A percentile compares a stretch with the other conserved stretches of the same genome.
These are phyloP conservation scores for Colletotrichum liriopes DNA, from an alignment of 2,329 filamentous ascomycete species.

Conservation along the genomic window DNA sequence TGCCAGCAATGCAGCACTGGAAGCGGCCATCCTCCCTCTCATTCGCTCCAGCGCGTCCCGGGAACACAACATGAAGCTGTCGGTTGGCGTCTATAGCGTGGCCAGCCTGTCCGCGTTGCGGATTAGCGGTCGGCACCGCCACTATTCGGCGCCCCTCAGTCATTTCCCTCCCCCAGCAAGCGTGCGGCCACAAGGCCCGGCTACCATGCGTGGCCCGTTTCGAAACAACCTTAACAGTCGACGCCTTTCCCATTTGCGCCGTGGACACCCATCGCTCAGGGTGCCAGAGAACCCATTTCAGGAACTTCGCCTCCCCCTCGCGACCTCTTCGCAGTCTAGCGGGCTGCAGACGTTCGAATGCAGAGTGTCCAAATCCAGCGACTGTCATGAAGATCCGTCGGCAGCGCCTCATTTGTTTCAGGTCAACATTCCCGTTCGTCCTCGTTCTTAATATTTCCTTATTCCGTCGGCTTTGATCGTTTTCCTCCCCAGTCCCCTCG, in stretches of 20 bases:
- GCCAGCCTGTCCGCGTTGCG: conserved; percentile 15
- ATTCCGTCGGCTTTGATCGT: conserved; percentile 5
- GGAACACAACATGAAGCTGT: conserved; percentile 12
- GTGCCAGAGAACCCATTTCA: conserved; percentile 19
- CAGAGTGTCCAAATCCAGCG: conserved; percentile 16
- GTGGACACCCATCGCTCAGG: conserved; percentile 3
- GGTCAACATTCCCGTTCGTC: conserved; percentile 12
- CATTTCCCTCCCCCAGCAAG: conserved; percentile 34
- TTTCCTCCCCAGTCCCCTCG: conserved; percentile 3
- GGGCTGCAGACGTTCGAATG: conserved; percentile 10
- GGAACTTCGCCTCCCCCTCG: conserved; percentile 24
- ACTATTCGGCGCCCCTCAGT: conserved; percentile 31
- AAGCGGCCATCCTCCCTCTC: conserved; percentile 8
- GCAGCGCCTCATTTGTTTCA: conserved; percentile 38
- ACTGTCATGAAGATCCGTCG: conserved; percentile 23
- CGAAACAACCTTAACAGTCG: conserved; percentile 41
- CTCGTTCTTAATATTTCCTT: conserved; percentile 2
- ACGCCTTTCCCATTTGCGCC: conserved; percentile 27
- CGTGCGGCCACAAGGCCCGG: conserved; percentile 28
- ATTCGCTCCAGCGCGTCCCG: background rate
- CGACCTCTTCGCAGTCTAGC: conserved; percentile 26
- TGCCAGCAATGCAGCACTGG: conserved; percentile 14
- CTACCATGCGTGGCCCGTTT: conserved; percentile 38
- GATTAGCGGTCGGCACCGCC: conserved; percentile 33
- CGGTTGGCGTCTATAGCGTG: conserved; percentile 10